Percentiles rank a stretch among this genome's conserved stretches.
phyloP scores from a whole-genome alignment of 2,329 filamentous ascomycete species.

The Aspergillus sp. region DNA sequence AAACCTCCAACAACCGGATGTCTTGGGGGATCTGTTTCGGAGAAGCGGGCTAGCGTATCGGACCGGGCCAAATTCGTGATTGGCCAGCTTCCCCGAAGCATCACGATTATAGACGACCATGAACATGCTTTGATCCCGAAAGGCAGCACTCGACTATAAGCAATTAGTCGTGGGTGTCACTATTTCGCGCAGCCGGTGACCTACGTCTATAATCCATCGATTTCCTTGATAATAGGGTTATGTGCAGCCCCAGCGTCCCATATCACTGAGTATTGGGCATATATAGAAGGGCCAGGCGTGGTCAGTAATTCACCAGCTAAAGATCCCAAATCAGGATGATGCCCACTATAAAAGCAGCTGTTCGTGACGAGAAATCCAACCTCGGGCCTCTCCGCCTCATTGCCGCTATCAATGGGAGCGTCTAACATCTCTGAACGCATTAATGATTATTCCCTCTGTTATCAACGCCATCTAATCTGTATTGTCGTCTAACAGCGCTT shows the following conservation, averaged over 20 bases:
- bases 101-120: background rate
- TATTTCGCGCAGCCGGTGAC: background rate
- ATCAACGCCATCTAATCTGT: background rate
- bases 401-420: background rate
- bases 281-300: background rate
- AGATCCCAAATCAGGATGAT: background rate
- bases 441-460: background rate
- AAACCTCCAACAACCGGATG: slow-evolving; percentile 29
- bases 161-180: background rate
- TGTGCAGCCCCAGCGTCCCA: background rate
- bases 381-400: background rate
- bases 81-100: background rate
- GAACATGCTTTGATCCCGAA: background rate
- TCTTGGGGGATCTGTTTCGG: slow-evolving; percentile 45
- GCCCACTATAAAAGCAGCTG: background rate
- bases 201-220: background rate
- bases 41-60: slow-evolving; percentile 41
- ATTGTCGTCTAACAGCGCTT: background rate
- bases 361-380: background rate
- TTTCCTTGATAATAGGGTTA: background rate
- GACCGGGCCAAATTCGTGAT: slow-evolving; percentile 14
- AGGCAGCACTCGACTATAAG: background rate
- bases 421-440: background rate
- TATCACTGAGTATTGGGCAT: background rate
- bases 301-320: background rate